Base-by-base conservation (phyloP, 192 early-diverging fungal species). In the Coemansia sp. region DNA sequence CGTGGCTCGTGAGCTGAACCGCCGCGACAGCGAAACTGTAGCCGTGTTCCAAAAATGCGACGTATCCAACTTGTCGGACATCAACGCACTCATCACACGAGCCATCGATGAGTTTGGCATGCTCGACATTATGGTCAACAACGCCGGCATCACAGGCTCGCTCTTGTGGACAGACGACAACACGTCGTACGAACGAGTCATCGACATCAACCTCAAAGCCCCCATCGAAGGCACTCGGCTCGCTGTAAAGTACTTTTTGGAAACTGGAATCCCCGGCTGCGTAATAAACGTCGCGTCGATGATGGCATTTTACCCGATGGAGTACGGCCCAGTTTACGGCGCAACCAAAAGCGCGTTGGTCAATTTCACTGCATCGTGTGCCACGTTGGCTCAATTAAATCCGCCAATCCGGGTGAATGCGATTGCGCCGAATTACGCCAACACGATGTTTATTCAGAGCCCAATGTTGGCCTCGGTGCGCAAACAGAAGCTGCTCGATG, bases 261-360 rank as follows among this genome's bases (percentile, higher is more conserved):
- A 82, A 23, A 73, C 69, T 22, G 63, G 73, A 19, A 82, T 79
- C 14, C 58, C 39, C 9, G 91, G 88, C 14, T 86, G 90, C 11
- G 86, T 92, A 11, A 71, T 94, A 43, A 94, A 91, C 63, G 89
- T 87, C 3, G 86, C 92, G 2, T 90, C 88, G 4, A 81, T 90
- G 56, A 89, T 90, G 39, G 92, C 89, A 0, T 76, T 89, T n/a
- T 77, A 76, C 56, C 83, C 84, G 1, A 52, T 74, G 17, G 65
- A 79, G 15, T 70, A 69, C 22, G 84, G 86, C 45, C 89, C 89
- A 4, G 85, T 89, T 5, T 94, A 94, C 69, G 84, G 85, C 10
- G 89, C 89, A 0, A 87, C 88, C 23, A 93, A 93, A 79, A 86
- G 81, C 51, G 92, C 86, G 17, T 84, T 93, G 10, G 84, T 85